Percentiles rank a stretch among this genome's conserved stretches.
Evolutionary conservation across 129 eudicot species (phyloP).

Genomic region (Daucus carota): DH1_v3.0 NC_030383.2:53971501-53972000

Average conservation of each 20-base stretch:
- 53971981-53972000: conserved; percentile 19
- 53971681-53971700: background rate
- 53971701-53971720: background rate
- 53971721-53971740: background rate
- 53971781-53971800: background rate
- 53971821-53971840: background rate
- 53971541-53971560: background rate
- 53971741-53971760: background rate
- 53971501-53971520: background rate
- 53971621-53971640: background rate
- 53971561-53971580: background rate
- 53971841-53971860: background rate
- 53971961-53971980: background rate
- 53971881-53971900: background rate
- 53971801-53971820: background rate
- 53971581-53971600: background rate
- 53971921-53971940: background rate
- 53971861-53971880: background rate
- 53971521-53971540: background rate
- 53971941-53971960: background rate
- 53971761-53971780: background rate
- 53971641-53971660: background rate
- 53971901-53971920: background rate
- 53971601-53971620: background rate
- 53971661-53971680: background rate